phyloP scores from a whole-genome alignment of 2,329 filamentous ascomycete genomes.

The Beauveria varroae region DNA sequence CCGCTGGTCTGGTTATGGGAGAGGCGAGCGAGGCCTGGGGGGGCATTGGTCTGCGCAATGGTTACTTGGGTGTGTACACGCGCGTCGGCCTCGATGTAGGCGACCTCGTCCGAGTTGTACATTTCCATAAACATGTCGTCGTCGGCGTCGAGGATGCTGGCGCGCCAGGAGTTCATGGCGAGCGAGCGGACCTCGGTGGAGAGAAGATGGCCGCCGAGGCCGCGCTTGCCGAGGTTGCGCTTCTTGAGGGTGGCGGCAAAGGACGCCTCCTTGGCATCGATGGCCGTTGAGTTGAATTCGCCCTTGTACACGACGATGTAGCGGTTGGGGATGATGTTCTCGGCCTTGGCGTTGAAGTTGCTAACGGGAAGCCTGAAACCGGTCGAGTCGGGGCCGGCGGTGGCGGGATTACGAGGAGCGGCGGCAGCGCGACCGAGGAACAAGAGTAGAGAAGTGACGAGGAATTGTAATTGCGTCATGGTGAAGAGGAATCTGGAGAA shows the following conservation, averaged over 20 bases:
- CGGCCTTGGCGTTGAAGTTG: conserved; percentile 44
- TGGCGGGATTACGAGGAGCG: conserved; percentile 17
- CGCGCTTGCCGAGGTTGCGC: conserved; percentile 49
- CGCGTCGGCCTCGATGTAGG: conserved; percentile 47
- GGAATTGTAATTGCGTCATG: conserved; percentile 3
- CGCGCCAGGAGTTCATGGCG: conserved; percentile 43
- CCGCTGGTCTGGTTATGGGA: conserved; percentile 33
- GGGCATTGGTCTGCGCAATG: conserved; percentile 45
- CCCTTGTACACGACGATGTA: conserved; percentile 61
- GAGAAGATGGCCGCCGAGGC: conserved; percentile 37
- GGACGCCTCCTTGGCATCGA: conserved; percentile 41
- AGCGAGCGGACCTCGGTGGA: conserved; percentile 40
- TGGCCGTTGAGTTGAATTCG: conserved; percentile 38
- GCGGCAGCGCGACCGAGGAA: conserved; percentile 18
- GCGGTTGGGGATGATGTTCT: conserved; percentile 43
- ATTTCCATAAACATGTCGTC: conserved; percentile 43
- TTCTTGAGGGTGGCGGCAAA: conserved; percentile 44
- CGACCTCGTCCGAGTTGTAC: conserved; percentile 39
- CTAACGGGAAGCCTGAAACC: conserved; percentile 36
- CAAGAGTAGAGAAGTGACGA: background rate
- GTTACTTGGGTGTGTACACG: conserved; percentile 35
- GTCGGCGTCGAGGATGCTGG: conserved; percentile 45
- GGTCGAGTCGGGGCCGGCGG: conserved; percentile 14
- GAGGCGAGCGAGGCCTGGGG: conserved; percentile 45
- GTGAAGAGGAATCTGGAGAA: background rate